A percentile compares a stretch with the other conserved stretches of the same genome.
These are phyloP conservation scores for Alternaria metachromatica DNA, from an alignment of 2,329 filamentous ascomycete species.

Conservation along the genomic window DNA sequence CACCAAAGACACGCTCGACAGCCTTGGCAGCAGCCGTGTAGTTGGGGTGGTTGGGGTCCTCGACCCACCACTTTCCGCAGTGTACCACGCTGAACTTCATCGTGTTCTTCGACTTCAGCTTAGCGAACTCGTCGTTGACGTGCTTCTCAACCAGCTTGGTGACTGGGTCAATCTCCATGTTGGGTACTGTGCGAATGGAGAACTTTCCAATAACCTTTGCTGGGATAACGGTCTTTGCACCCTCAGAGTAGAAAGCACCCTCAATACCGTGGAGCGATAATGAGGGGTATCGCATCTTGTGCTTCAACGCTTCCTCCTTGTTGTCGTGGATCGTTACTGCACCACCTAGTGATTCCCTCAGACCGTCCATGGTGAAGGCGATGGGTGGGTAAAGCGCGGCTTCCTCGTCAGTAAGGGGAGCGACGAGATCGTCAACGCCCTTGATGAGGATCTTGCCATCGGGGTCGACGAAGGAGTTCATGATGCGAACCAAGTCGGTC, in stretches of 20 bases:
- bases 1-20: slow-evolving; percentile 92
- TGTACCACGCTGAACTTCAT: slow-evolving; percentile 83
- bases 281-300: slow-evolving; percentile 92
- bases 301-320: slow-evolving; percentile 94
- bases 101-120: slow-evolving; percentile 90
- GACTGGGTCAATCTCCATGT: slow-evolving; percentile 94
- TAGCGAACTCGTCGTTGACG: slow-evolving; percentile 82
- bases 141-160: slow-evolving; percentile 85
- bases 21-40: slow-evolving; percentile 94
- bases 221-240: slow-evolving; percentile 97
- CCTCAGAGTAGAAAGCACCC: slow-evolving; percentile 89
- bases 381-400: slow-evolving; percentile 87
- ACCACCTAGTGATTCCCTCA: slow-evolving; percentile 90
- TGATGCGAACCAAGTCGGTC: slow-evolving; percentile 87
- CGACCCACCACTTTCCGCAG: slow-evolving; percentile 98
- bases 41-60: slow-evolving; percentile 98
- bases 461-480: slow-evolving; percentile 85
- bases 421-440: slow-evolving; percentile 93
- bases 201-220: slow-evolving; percentile 99
- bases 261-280: slow-evolving; percentile 94
- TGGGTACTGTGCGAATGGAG: slow-evolving; percentile 93
- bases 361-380: slow-evolving; percentile 93
- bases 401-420: slow-evolving; percentile 85
- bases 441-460: slow-evolving; percentile 92
- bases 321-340: slow-evolving; percentile 84